Percentiles rank a stretch among this genome's conserved stretches.
Evolutionary conservation across 2,329 filamentous ascomycete genomes (phyloP).

Genomic region (Microcyclosporella mali): DNA sequence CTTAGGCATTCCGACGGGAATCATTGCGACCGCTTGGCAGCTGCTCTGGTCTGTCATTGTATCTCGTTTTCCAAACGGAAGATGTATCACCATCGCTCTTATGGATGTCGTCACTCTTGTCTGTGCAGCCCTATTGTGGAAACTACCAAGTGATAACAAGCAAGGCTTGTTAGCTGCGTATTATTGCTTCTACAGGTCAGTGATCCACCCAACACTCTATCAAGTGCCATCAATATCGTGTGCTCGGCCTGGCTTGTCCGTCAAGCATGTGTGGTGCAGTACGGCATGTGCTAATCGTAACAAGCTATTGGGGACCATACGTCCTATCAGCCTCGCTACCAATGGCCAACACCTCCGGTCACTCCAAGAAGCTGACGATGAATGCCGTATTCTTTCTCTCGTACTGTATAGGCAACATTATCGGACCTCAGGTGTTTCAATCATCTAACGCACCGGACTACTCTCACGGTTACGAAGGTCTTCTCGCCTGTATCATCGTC

Average conservation of each 20-base stretch:
- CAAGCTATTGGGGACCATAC: slow-evolving; percentile 23
- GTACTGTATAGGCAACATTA: slow-evolving; percentile 25
- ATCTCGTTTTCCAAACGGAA: slow-evolving; percentile 4
- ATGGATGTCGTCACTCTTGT: slow-evolving; percentile 25
- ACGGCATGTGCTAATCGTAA: no score
- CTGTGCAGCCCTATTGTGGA: slow-evolving; percentile 30
- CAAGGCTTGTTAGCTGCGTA: slow-evolving; percentile 34
- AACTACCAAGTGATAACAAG: slow-evolving; percentile 33
- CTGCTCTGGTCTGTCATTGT: slow-evolving; percentile 7
- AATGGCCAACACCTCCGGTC: slow-evolving; percentile 28
- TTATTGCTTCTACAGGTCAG: slow-evolving; percentile 33
- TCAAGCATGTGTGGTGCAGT: not conserved
- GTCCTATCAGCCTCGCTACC: slow-evolving; percentile 29
- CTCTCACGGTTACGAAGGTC: slow-evolving; percentile 9
- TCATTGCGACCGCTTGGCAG: slow-evolving; percentile 11
- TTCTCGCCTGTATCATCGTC: slow-evolving; percentile 12
- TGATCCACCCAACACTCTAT: not conserved
- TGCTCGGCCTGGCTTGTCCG: no score
- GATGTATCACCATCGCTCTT: slow-evolving; percentile 23
- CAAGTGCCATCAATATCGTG: no score
- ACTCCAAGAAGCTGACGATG: slow-evolving; percentile 30
- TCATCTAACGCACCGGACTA: slow-evolving; percentile 10
- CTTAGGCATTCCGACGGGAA: slow-evolving; percentile 13
- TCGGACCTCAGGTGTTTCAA: slow-evolving; percentile 11
- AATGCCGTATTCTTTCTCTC: slow-evolving; percentile 27